Conservation (phyloP, 495 filamentous ascomycete species). For the Xylaria curta region DNA sequence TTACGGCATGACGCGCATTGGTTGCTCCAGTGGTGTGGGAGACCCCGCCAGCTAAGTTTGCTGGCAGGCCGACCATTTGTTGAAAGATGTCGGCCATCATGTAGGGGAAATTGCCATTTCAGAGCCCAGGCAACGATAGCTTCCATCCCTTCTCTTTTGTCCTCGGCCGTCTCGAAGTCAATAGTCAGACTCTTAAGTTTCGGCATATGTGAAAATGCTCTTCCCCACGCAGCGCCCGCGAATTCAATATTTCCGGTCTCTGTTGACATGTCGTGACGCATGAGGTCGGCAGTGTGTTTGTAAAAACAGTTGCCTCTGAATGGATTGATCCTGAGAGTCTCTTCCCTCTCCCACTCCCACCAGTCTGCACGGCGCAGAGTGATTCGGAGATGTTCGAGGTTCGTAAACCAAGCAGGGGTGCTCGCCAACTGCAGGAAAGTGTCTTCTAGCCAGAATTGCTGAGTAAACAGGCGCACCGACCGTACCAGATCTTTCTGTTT, state of each 20-base stretch:
- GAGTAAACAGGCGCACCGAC: conserved; percentile 32
- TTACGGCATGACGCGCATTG: background rate
- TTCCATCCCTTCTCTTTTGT: conserved; percentile 4
- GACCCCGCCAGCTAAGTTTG: conserved; percentile 9
- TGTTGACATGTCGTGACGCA: conserved; percentile 16
- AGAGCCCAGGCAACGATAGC: conserved; percentile 12
- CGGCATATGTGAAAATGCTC: conserved; percentile 9
- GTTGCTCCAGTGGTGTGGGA: conserved; percentile 4
- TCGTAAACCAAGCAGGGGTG: conserved; percentile 26
- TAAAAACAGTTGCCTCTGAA: conserved; percentile 16
- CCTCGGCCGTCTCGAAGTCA: conserved; percentile 15
- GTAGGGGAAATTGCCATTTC: conserved; percentile 17
- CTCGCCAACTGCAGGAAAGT: conserved; percentile 22
- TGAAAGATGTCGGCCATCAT: conserved; percentile 7
- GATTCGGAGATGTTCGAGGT: conserved; percentile 34
- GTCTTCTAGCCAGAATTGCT: conserved; percentile 37
- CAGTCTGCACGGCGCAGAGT: conserved; percentile 36
- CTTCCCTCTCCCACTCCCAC: conserved; percentile 34
- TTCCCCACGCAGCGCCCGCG: conserved; percentile 4
- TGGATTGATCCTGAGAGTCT: conserved; percentile 31
- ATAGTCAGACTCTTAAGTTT: conserved; percentile 15
- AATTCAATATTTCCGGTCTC: conserved; percentile 10
- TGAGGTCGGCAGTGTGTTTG: background rate
- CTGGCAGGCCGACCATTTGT: background rate
- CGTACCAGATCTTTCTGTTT: conserved; percentile 24